phyloP scores from a whole-genome alignment of 2,329 filamentous ascomycete genomes.

The Dichotomopilus funicola region DNA sequence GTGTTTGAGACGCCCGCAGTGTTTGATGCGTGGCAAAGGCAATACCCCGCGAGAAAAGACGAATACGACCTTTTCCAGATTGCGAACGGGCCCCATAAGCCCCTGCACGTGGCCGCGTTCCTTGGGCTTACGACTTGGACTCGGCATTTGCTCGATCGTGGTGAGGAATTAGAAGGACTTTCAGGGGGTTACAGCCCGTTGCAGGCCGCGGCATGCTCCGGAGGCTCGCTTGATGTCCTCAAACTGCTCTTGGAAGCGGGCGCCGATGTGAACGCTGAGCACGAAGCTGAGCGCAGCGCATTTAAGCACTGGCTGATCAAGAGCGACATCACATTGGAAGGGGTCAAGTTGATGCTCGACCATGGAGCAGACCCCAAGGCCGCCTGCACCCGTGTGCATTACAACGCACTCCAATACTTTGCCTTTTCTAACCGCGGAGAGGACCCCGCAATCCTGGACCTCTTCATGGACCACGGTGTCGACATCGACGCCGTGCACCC shows the following conservation, averaged over 20 bases:
- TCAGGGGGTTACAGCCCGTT: constrained; percentile 10
- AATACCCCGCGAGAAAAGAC: neutral
- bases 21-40: constrained; percentile 17
- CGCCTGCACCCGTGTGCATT: neutral
- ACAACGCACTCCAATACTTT: constrained; percentile 12
- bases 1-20: constrained; percentile 6
- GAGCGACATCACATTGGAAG: constrained; percentile 1
- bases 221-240: constrained; percentile 1
- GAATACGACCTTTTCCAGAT: neutral
- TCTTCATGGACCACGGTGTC: constrained; percentile 12
- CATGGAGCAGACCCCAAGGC: constrained; percentile 10
- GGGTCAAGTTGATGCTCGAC: constrained; percentile 3
- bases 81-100: neutral
- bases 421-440: constrained; percentile 3
- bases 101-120: constrained; percentile 16
- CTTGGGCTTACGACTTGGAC: constrained; percentile 15
- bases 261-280: constrained; percentile 16
- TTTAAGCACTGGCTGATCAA: constrained; percentile 9
- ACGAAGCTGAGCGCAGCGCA: neutral
- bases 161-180: constrained; percentile 11
- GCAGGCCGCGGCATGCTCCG: constrained; percentile 12
- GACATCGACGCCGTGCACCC: constrained; percentile 12
- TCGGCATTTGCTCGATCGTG: constrained; percentile 9
- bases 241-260: constrained; percentile 13
- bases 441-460: constrained; percentile 9